phyloP scores from a whole-genome alignment of 495 filamentous ascomycete genomes.

The Endocarpon pusillum region DNA sequence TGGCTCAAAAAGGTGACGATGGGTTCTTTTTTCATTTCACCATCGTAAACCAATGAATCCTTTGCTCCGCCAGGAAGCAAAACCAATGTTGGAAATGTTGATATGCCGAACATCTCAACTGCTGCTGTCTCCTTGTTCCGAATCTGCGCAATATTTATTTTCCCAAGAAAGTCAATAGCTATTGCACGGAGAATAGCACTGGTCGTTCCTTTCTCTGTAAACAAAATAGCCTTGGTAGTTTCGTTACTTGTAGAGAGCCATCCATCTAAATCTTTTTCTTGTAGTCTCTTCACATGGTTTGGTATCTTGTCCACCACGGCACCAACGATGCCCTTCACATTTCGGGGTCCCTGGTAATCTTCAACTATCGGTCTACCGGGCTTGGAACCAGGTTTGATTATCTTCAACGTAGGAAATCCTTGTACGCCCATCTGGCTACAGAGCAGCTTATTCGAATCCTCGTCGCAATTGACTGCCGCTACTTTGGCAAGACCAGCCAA shows the following conservation, averaged over 20 bases:
- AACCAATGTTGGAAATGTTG: conserved; percentile 62
- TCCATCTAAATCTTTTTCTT: conserved; percentile 59
- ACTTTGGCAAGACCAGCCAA: conserved; percentile 85
- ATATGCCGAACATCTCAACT: conserved; percentile 56
- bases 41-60: conserved; percentile 56
- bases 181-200: conserved; percentile 67
- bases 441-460: conserved; percentile 79
- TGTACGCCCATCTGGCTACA: conserved; percentile 80
- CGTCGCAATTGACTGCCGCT: conserved; percentile 88
- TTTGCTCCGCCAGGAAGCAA: conserved; percentile 58
- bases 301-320: conserved; percentile 74
- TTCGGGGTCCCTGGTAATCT: conserved; percentile 77
- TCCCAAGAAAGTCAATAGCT: conserved; percentile 81
- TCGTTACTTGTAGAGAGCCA: conserved; percentile 61
- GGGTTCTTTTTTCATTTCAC: conserved; percentile 70
- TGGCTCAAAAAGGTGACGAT: conserved; percentile 75
- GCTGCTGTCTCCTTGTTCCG: conserved; percentile 63
- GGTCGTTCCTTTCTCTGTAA: conserved; percentile 85
- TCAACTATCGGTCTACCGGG: conserved; percentile 69
- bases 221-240: conserved; percentile 72
- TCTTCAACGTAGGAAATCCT: conserved; percentile 95
- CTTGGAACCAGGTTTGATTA: conserved; percentile 71
- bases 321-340: conserved; percentile 72
- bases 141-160: conserved; percentile 68
- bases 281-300: conserved; percentile 71